Conservation (phyloP, 2,329 filamentous ascomycete genomes). For the Fusarium siculi region DNA sequence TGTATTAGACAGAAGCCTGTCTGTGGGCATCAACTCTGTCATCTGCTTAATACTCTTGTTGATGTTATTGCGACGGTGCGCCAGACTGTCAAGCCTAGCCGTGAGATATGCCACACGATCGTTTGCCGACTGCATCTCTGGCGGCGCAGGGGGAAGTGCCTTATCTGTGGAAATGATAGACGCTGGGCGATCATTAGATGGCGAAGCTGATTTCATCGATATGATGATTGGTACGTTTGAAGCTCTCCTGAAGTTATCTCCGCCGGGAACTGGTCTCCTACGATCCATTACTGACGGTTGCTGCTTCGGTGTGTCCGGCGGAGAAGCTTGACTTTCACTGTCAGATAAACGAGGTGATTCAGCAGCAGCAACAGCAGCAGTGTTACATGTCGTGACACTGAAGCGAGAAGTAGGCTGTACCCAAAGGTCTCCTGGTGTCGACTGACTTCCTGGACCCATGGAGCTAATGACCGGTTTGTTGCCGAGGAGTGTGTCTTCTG, state of each 20-base stretch:
- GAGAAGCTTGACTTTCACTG: conserved; percentile 41
- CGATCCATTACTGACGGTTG: conserved; percentile 47
- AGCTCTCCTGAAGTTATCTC: conserved; percentile 31
- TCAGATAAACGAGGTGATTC: conserved; percentile 43
- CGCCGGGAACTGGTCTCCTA: conserved; percentile 45
- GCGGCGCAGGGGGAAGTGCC: conserved; percentile 69
- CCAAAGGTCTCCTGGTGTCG: conserved; percentile 52
- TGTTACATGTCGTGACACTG: conserved; percentile 71
- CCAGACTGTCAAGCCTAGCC: conserved; percentile 71
- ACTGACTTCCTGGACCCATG: conserved; percentile 27
- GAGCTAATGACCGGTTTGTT: conserved; percentile 21
- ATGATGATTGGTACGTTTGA: conserved; percentile 45
- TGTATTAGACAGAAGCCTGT: conserved; percentile 73
- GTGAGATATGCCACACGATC: conserved; percentile 75
- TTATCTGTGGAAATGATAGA: conserved; percentile 61
- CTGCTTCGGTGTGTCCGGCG: conserved; percentile 39
- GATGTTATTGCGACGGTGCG: conserved; percentile 76
- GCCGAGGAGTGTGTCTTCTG: conserved; percentile 35
- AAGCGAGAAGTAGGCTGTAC: conserved; percentile 69
- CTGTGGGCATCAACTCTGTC: conserved; percentile 79
- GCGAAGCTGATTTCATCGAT: conserved; percentile 42
- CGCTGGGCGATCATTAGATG: conserved; percentile 37
- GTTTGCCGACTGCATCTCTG: conserved; percentile 65
- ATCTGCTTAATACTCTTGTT: conserved; percentile 79
- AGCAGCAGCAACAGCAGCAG: conserved; percentile 55